These are phyloP conservation scores for Colletotrichum tamarilloi DNA, from an alignment of 2,329 filamentous ascomycete species.

Conservation along the genomic window DNA sequence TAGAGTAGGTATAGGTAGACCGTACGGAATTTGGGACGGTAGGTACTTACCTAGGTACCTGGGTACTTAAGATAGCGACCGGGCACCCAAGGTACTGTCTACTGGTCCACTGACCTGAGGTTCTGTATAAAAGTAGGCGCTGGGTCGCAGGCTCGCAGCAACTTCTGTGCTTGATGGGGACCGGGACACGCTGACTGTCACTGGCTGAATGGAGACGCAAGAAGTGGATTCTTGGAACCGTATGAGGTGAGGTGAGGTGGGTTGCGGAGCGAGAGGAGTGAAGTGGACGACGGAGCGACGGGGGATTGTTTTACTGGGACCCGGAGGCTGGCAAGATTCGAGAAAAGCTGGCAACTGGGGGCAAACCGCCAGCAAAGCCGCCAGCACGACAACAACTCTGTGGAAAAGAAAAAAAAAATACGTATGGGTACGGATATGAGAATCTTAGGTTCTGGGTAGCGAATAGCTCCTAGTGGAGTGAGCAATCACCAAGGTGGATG, in stretches of 20 bases:
- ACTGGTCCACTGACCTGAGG: background rate
- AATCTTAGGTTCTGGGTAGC: no score
- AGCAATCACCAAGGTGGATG: background rate
- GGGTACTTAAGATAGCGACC: background rate
- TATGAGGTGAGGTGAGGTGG: constrained; percentile 3
- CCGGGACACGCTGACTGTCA: constrained; percentile 1
- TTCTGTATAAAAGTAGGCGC: background rate
- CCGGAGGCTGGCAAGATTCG: background rate
- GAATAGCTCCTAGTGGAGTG: background rate
- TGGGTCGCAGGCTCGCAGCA: background rate
- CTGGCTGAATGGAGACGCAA: constrained; percentile 4
- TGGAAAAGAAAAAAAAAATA: background rate
- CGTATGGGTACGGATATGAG: no score
- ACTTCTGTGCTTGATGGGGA: constrained; percentile 8
- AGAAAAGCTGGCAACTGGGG: background rate
- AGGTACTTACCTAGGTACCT: background rate
- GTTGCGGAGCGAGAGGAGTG: background rate
- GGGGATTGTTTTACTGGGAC: constrained; percentile 1
- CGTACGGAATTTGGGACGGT: background rate
- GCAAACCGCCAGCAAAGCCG: background rate
- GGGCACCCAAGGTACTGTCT: background rate
- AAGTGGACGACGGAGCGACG: background rate
- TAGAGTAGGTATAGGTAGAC: background rate
- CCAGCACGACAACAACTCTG: background rate
- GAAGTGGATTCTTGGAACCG: background rate